phyloP scores from a whole-genome alignment of 2,329 filamentous ascomycete species.

The Aspergillus sp. region DNA sequence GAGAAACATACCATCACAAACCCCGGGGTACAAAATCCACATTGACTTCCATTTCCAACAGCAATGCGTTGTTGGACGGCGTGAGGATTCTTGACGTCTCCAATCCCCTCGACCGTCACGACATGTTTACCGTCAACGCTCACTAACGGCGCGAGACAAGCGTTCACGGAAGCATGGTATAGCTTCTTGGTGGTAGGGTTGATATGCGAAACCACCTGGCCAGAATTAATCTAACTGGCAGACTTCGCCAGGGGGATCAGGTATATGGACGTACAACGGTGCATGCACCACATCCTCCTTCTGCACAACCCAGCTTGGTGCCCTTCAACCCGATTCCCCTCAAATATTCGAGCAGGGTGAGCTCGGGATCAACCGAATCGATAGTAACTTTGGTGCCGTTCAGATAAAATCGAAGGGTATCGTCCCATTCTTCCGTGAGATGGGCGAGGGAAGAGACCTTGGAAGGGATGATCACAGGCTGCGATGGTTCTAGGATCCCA shows the following conservation, averaged over 20 bases:
- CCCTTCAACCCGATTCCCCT: constrained; percentile 71
- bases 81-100: constrained; percentile 69
- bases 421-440: constrained; percentile 70
- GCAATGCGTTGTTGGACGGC: constrained; percentile 77
- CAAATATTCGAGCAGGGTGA: constrained; percentile 77
- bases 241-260: constrained; percentile 3
- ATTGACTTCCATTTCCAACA: constrained; percentile 84
- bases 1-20: constrained; percentile 59
- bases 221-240: constrained; percentile 13
- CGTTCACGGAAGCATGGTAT: constrained; percentile 95
- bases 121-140: constrained; percentile 85
- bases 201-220: constrained; percentile 21
- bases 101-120: constrained; percentile 85
- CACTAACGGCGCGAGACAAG: constrained; percentile 79
- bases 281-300: constrained; percentile 93
- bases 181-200: constrained; percentile 71
- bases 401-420: constrained; percentile 79
- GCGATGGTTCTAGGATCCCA: constrained; percentile 38
- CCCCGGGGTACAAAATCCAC: constrained; percentile 78
- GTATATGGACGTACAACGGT: constrained; percentile 56
- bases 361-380: constrained; percentile 72
- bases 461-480: constrained; percentile 30
- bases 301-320: constrained; percentile 87
- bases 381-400: constrained; percentile 64
- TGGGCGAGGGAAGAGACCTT: constrained; percentile 45